Evolutionary conservation across 2,329 filamentous ascomycete species (phyloP).

Genomic region (Cercospora sojina): DNA sequence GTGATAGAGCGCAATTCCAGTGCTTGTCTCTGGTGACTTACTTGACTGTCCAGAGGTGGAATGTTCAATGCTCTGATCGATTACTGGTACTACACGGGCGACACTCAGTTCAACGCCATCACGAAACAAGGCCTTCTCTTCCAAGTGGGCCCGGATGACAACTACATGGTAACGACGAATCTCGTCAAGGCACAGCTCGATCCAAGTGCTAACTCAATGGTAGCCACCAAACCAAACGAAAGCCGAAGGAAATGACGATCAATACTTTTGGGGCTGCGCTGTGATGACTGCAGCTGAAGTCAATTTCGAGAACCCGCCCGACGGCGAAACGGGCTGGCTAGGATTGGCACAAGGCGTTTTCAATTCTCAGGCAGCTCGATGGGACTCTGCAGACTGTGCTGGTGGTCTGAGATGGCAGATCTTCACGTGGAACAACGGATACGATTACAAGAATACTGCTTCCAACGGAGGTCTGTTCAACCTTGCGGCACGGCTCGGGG

Average conservation of each 20-base stretch:
- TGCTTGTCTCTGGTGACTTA: not conserved
- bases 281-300: conserved; percentile 55
- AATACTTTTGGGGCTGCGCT: conserved; percentile 58
- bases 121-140: conserved; percentile 58
- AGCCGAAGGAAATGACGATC: conserved; percentile 53
- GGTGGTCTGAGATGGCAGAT: conserved; percentile 44
- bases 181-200: too few relatives aligned
- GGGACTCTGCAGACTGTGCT: conserved; percentile 41
- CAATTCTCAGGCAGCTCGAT: conserved; percentile 41
- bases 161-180: conserved; percentile 52
- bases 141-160: conserved; percentile 57
- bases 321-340: conserved; percentile 45
- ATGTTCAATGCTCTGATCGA: conserved; percentile 1
- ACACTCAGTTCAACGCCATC: conserved; percentile 61
- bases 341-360: conserved; percentile 46
- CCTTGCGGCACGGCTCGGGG: conserved; percentile 44
- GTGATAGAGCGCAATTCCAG: not conserved
- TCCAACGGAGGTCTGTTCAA: conserved; percentile 54
- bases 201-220: not conserved
- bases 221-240: conserved; percentile 45
- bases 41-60: not conserved
- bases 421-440: conserved; percentile 51
- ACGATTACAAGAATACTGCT: conserved; percentile 59
- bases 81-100: conserved; percentile 57
- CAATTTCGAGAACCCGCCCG: conserved; percentile 46